phyloP scores from a whole-genome alignment of 441 rosid genomes.

The Gossypium armourianum region DNA sequence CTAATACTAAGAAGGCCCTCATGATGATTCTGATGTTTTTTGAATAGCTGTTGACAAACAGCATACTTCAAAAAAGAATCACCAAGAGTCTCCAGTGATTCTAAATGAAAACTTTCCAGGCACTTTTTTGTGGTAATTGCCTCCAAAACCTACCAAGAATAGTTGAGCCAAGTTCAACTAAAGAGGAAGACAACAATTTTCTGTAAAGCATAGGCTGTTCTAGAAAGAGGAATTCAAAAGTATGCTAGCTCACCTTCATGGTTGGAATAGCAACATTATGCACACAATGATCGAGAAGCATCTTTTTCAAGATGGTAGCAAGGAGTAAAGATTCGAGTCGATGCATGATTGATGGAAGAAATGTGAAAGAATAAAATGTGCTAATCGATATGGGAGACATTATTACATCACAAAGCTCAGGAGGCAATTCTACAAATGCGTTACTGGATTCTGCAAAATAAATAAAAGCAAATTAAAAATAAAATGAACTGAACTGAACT shows the following conservation, averaged over 20 bases:
- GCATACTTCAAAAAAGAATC: constrained; percentile 87
- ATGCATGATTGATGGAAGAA: constrained; percentile 66
- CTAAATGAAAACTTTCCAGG: constrained; percentile 66
- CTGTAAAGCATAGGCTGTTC: neutral
- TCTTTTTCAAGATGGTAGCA: constrained; percentile 55
- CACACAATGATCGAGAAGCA: constrained; percentile 28
- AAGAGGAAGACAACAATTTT: neutral
- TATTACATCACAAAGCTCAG: constrained; percentile 60
- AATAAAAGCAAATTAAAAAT: constrained; percentile 2
- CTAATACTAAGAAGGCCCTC: constrained; percentile 72
- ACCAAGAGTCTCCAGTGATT: constrained; percentile 81
- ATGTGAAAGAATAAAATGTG: constrained; percentile 59
- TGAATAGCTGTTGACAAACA: constrained; percentile 59
- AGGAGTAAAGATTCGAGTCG: constrained; percentile 65
- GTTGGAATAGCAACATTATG: constrained; percentile 51
- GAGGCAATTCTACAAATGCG: constrained; percentile 62
- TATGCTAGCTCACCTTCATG: constrained; percentile 38
- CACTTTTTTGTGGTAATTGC: constrained; percentile 79
- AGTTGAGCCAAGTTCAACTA: constrained; percentile 6
- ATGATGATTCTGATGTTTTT: constrained; percentile 35
- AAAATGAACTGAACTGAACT: neutral
- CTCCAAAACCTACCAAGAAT: constrained; percentile 54
- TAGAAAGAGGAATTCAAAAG: neutral
- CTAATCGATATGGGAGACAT: constrained; percentile 56
- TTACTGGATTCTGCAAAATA: constrained; percentile 39